Percentiles rank a stretch among this genome's conserved stretches.
phyloP scores from a whole-genome alignment of 805 yeast genomes.

The Blastobotrys parvus region DNA sequence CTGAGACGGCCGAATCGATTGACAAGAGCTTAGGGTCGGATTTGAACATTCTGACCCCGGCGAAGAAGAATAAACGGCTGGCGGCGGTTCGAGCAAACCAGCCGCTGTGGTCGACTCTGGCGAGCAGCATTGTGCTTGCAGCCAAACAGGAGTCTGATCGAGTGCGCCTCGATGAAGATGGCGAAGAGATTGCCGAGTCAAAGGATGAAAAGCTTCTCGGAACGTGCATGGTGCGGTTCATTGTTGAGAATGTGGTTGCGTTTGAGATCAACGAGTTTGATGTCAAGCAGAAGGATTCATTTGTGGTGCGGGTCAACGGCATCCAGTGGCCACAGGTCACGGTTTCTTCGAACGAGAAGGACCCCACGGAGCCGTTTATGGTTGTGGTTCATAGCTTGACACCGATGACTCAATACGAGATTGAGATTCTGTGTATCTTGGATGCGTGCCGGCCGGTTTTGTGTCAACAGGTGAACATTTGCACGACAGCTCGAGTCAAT shows the following conservation, averaged over 20 bases:
- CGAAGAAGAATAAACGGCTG: conserved; percentile 23
- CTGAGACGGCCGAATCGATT: conserved; percentile 1
- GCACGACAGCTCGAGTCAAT: neutral
- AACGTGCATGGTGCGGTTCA: conserved; percentile 18
- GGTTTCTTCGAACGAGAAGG: conserved; percentile 23
- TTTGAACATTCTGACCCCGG: conserved; percentile 15
- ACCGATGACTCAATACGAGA: conserved; percentile 56
- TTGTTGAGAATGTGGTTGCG: conserved; percentile 27
- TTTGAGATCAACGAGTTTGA: conserved; percentile 22
- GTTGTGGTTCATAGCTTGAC: conserved; percentile 58
- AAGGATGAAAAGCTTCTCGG: neutral
- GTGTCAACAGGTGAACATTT: neutral
- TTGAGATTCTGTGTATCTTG: conserved; percentile 35
- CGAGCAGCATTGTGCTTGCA: conserved; percentile 27
- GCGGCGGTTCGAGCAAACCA: conserved; percentile 22
- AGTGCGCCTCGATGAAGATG: conserved; percentile 5
- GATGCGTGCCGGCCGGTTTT: neutral
- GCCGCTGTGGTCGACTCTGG: conserved; percentile 30
- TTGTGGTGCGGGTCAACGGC: conserved; percentile 44
- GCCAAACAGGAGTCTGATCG: conserved; percentile 23
- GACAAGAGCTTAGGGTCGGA: conserved; percentile 7
- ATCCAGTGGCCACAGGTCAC: conserved; percentile 62
- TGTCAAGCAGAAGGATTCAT: conserved; percentile 30
- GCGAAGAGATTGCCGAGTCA: neutral
- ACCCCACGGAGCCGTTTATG: conserved; percentile 37